Evolutionary conservation across 2,329 filamentous ascomycete genomes (phyloP), one percentile per base, ranked within the genome.

Genomic region (Aureobasidium sp.): DNA sequence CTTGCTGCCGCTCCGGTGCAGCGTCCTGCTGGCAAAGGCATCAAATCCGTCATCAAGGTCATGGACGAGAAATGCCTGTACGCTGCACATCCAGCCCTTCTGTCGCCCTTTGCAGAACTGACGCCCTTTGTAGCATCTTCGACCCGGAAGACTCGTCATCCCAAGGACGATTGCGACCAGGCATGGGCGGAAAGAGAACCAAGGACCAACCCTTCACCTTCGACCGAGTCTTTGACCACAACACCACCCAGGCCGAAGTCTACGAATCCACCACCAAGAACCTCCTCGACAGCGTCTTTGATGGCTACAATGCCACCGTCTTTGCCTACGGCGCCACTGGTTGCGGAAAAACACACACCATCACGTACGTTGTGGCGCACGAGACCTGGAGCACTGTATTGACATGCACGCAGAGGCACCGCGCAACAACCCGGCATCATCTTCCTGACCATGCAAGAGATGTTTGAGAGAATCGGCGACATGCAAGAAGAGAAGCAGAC

Each of bases 121-220:
- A 57, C 48, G 55, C 19, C 60, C 40, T 60, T 55, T 5, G 21
- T 66, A 97, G 93, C 67, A 84, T 98, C 27, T 98, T 98, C 68
- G 93, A 98, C 63, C 93, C 93, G 6, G 93, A 93, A 37, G 93
- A 98, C 70, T 90, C 97, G 66, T 95, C 84, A 64, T 88, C 90
- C 0, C 84, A 97, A 7, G 89, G 95, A 57, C 86, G 85, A 61
- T 95, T 96, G 69, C 79, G 84, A 66, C 89, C 86, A 2, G 85
- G 94, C 10, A 80, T 95, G 8, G 80, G 83, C 51, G 90, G 90
- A 53, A 97, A 95, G 71, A 86, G 90, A 61, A 88, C 93, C 64
- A 98, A 98, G 68, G 94, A 98, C 68, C 90, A 96, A 69, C 93
- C 93, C 3, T 98, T 98, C 63, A 90, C 86, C 48, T 98, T 98